phyloP scores from a whole-genome alignment of 331 rosid genomes.

The Malus hybrid region DNA sequence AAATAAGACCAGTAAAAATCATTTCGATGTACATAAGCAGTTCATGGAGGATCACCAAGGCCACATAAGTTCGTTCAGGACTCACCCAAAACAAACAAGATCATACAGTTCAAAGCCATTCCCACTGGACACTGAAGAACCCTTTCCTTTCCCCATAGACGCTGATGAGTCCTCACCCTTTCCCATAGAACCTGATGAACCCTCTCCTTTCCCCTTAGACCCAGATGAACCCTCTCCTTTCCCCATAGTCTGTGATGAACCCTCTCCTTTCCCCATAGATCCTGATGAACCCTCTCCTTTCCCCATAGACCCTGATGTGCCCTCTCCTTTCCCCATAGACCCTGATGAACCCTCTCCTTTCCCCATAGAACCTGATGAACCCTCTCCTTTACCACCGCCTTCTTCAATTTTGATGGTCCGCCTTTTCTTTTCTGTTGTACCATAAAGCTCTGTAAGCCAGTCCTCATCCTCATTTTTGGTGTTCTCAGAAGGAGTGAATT shows the following conservation, averaged over 20 bases:
- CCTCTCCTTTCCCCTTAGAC: not conserved
- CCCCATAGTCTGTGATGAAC: slow-evolving; percentile 40
- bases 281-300: slow-evolving; percentile 38
- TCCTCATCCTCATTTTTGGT: slow-evolving; percentile 55
- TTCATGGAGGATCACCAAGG: not conserved
- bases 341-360: slow-evolving; percentile 5
- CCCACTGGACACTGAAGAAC: slow-evolving; percentile 37
- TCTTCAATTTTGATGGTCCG: slow-evolving; percentile 30
- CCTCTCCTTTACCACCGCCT: slow-evolving; percentile 70
- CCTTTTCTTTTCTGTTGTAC: slow-evolving; percentile 56
- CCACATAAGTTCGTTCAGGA: slow-evolving; percentile 13
- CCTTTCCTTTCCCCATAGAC: slow-evolving; percentile 47
- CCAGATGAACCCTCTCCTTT: slow-evolving; percentile 13
- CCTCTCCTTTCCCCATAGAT: slow-evolving; percentile 48
- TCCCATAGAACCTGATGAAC: not conserved
- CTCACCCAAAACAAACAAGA: slow-evolving; percentile 92
- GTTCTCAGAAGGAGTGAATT: slow-evolving; percentile 62
- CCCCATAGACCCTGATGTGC: slow-evolving; percentile 13
- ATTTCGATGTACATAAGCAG: not conserved
- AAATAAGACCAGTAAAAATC: slow-evolving; percentile 8
- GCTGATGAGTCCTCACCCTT: slow-evolving; percentile 56
- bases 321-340: slow-evolving; percentile 41
- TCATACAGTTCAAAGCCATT: slow-evolving; percentile 53
- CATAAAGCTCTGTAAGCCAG: slow-evolving; percentile 90
- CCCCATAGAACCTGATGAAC: slow-evolving; percentile 42